Conservation (phyloP, 768 basidiomycete species). For the Ramaria sp. region DNA sequence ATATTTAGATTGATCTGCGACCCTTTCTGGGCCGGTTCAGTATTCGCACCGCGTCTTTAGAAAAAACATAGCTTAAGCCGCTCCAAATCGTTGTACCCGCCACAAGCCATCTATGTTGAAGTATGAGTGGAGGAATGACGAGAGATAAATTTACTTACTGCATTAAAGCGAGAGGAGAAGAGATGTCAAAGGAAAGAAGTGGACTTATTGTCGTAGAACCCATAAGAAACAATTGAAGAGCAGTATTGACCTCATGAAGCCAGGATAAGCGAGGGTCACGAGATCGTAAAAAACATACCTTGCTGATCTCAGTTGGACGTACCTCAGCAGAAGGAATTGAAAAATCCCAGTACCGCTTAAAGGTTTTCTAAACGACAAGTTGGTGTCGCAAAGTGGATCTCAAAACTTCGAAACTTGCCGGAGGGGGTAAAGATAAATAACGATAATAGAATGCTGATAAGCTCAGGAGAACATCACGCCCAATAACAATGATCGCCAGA, state of each 20-base stretch:
- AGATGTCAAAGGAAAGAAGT: constrained; percentile 51
- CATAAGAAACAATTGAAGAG: constrained; percentile 86
- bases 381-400: neutral
- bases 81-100: constrained; percentile 90
- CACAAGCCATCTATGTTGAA: constrained; percentile 60
- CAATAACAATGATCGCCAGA: constrained; percentile 76
- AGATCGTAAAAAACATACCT: constrained; percentile 33
- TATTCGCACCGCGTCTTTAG: constrained; percentile 62
- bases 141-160: constrained; percentile 45
- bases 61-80: constrained; percentile 72
- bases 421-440: constrained; percentile 78
- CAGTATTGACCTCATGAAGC: constrained; percentile 68
- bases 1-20: neutral
- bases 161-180: constrained; percentile 45
- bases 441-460: constrained; percentile 89
- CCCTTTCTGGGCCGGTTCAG: constrained; percentile 18
- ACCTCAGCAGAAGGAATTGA: constrained; percentile 94
- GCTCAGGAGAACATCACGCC: constrained; percentile 78
- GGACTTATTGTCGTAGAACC: constrained; percentile 80
- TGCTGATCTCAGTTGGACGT: constrained; percentile 87
- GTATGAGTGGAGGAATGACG: neutral
- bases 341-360: constrained; percentile 90
- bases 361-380: constrained; percentile 59
- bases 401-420: constrained; percentile 40
- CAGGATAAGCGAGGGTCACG: neutral